Evolutionary conservation across 805 yeast species (phyloP).

Genomic region (Pichia manshurica): DNA sequence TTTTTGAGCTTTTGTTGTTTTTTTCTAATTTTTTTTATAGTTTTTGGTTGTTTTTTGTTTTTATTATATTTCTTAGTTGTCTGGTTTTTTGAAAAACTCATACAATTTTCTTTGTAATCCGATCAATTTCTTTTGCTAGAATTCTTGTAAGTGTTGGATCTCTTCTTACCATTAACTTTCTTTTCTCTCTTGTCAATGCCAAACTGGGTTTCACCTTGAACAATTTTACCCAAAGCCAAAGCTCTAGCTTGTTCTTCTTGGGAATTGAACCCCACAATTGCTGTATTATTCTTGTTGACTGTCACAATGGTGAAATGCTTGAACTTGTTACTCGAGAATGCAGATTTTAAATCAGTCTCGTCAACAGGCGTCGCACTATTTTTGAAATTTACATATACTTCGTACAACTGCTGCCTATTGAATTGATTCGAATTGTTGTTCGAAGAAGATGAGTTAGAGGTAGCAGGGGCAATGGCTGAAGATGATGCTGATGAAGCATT

Average conservation of each 20-base stretch:
- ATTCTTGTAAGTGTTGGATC: not conserved
- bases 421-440: not conserved
- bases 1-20: not conserved
- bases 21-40: not conserved
- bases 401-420: not conserved
- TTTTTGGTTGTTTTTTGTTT: conserved; percentile 1
- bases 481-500: not conserved
- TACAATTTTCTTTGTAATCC: not conserved
- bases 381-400: conserved; percentile 6
- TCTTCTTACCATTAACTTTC: not conserved
- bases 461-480: not conserved
- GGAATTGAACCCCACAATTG: conserved; percentile 5
- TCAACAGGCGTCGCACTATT: not conserved
- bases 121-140: not conserved
- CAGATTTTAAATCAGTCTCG: not conserved
- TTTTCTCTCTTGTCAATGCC: conserved; percentile 5
- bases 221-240: conserved; percentile 1
- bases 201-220: not conserved
- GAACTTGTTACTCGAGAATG: not conserved
- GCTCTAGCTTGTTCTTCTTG: conserved; percentile 6
- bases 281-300: not conserved
- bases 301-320: not conserved
- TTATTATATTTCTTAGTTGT: not conserved
- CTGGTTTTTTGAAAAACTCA: not conserved
- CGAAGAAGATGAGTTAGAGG: not conserved